phyloP scores from a whole-genome alignment of 1,139 yeast species.

The Zygosaccharomyces pseudobailii region DNA sequence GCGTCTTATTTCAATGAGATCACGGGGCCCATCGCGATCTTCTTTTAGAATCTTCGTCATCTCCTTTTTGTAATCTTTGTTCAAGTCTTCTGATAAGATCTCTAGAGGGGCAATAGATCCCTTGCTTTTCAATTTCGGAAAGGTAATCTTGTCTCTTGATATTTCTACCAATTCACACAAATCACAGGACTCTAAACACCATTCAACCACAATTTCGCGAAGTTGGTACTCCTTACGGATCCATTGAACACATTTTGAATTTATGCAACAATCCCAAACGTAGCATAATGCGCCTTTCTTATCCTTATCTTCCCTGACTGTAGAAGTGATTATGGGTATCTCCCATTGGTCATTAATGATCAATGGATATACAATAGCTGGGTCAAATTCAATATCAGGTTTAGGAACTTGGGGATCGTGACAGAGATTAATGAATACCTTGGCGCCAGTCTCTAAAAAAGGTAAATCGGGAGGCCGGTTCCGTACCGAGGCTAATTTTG shows the following conservation, averaged over 20 bases:
- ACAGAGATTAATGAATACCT: constrained; percentile 77
- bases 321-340: constrained; percentile 69
- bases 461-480: constrained; percentile 7
- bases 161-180: constrained; percentile 42
- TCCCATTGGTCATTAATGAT: constrained; percentile 78
- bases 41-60: constrained; percentile 14
- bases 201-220: constrained; percentile 37
- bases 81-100: constrained; percentile 18
- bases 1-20: constrained; percentile 18
- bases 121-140: constrained; percentile 61
- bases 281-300: constrained; percentile 62
- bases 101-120: constrained; percentile 38
- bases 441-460: constrained; percentile 38
- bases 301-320: constrained; percentile 50
- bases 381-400: constrained; percentile 50
- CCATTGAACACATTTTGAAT: constrained; percentile 58
- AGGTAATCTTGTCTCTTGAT: constrained; percentile 38
- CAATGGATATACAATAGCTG: constrained; percentile 55
- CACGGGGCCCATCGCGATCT: constrained; percentile 15
- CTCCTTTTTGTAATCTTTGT: constrained; percentile 14
- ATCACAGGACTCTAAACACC: constrained; percentile 65
- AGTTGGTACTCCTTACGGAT: constrained; percentile 45
- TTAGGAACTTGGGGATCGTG: constrained; percentile 58
- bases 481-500: constrained; percentile 16
- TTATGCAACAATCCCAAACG: constrained; percentile 74